phyloP scores from a whole-genome alignment of 768 basidiomycete species.

The Hydnomerulius pinastri region DNA sequence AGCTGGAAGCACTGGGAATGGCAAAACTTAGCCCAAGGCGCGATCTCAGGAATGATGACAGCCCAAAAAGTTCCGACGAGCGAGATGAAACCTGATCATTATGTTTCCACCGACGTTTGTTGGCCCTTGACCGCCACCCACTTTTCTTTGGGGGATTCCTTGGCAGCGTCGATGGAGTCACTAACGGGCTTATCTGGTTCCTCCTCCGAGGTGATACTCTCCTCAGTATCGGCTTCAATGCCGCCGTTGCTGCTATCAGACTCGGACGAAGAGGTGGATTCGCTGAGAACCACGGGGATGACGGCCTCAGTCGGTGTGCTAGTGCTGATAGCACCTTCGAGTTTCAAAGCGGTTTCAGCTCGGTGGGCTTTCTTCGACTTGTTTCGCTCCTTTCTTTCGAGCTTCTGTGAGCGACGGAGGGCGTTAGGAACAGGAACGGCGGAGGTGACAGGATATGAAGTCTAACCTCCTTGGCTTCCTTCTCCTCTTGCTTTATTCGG shows the following conservation, averaged over 20 bases:
- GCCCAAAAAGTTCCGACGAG: conserved; percentile 11
- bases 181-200: conserved; percentile 49
- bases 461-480: conserved; percentile 49
- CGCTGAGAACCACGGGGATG: conserved; percentile 21
- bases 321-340: conserved; percentile 17
- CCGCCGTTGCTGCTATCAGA: conserved; percentile 59
- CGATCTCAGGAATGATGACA: neutral
- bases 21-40: conserved; percentile 18
- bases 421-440: neutral
- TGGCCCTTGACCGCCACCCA: conserved; percentile 77
- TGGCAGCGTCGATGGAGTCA: conserved; percentile 11
- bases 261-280: conserved; percentile 54
- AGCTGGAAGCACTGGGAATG: conserved; percentile 19
- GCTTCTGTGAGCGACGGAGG: conserved; percentile 39
- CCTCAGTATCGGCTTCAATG: conserved; percentile 74
- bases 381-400: conserved; percentile 55
- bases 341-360: conserved; percentile 33
- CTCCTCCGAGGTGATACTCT: conserved; percentile 74
- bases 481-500: conserved; percentile 40
- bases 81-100: neutral
- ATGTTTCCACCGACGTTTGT: conserved; percentile 18
- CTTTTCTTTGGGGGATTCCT: conserved; percentile 56
- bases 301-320: conserved; percentile 16
- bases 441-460: neutral
- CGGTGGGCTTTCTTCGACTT: conserved; percentile 54